Base-by-base conservation (phyloP, 768 basidiomycete genomes). In the Lentinula sp. region DNA sequence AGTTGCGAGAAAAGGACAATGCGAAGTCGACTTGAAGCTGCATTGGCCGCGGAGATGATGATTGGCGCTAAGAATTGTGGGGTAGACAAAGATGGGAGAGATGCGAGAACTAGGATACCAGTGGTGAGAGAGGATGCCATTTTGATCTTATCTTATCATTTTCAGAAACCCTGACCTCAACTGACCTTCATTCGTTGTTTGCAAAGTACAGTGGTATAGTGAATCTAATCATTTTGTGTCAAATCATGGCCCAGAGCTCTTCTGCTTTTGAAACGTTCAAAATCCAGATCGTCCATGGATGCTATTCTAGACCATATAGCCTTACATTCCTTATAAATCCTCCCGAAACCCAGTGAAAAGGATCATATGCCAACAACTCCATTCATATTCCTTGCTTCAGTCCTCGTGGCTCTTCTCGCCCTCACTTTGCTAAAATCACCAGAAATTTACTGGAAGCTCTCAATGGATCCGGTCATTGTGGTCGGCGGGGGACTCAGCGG, bases 401-500 rank as follows among this genome's bases (percentile, higher is more conserved):
- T 20, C 5, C 43, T n/a, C 16, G 41, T 56, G 41, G 20, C 37
- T 43, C 12, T 56, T 56, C 37, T 56, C 8, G 20, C 55, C 53
- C 4, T 54, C 16, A 2, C 13, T 20, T 56, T 43, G 4, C 43
- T 56, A 2, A 51, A 35, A 33, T 50, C 49, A 8, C 55, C 37
- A 33, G 4, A 9, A 9, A 48, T 9, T 8, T 48, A 48, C 46
- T 48, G 46, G 46, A 41, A 16, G 12, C 41, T 41, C 23, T 28
- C 41, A 43, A 56, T 56, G 57, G 42, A 46, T 23, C 57, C 48
- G n/a, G 50, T 60, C 6, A 66, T 68, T 43, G 82, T 90, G 65
- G 84, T 90, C 56, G 88, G 88, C 65, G 88, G 87, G 54, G 86
- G 85, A 71, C 80, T 88, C 56, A 82, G 83, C 0, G 86, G 87